These are phyloP conservation scores for Paraconiothyrium sp. DNA, from an alignment of 2,329 filamentous ascomycete genomes.

Conservation along the genomic window DNA sequence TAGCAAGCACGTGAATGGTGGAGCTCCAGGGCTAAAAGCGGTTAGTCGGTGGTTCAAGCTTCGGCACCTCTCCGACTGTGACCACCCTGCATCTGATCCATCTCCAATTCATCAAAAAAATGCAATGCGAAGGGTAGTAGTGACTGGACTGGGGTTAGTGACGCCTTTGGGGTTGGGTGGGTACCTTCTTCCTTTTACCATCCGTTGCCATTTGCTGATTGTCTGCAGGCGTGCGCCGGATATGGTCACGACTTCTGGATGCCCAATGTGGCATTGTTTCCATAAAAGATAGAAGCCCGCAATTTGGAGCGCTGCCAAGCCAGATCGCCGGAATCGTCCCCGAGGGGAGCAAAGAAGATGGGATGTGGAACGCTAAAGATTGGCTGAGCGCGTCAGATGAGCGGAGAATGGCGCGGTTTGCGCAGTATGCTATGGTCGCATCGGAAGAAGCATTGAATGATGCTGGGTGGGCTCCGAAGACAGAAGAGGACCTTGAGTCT, in stretches of 20 bases:
- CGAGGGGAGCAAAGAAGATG: slow-evolving; percentile 55
- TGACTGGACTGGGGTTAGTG: slow-evolving; percentile 60
- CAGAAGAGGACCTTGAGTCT: slow-evolving; percentile 71
- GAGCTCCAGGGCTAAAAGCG: slow-evolving; percentile 13
- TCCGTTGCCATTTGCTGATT: slow-evolving; percentile 16
- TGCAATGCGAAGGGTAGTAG: slow-evolving; percentile 61
- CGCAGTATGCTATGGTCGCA: slow-evolving; percentile 90
- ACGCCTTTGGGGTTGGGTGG: slow-evolving; percentile 79
- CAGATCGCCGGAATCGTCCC: slow-evolving; percentile 87
- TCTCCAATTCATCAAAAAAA: slow-evolving; percentile 38
- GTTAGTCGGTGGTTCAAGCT: slow-evolving; percentile 21
- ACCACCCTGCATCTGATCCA: slow-evolving; percentile 16
- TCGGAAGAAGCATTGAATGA: slow-evolving; percentile 86
- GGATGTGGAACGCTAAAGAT: slow-evolving; percentile 58
- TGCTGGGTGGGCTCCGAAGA: slow-evolving; percentile 75
- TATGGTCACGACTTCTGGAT: slow-evolving; percentile 83
- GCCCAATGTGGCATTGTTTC: slow-evolving; percentile 84
- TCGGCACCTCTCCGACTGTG: background rate
- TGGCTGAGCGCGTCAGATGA: slow-evolving; percentile 62
- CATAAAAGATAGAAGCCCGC: slow-evolving; percentile 67
- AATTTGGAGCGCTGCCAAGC: slow-evolving; percentile 80
- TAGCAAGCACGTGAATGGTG: background rate
- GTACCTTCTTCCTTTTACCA: slow-evolving; percentile 24
- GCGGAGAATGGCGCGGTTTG: slow-evolving; percentile 87
- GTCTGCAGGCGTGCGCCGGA: slow-evolving; percentile 69